Evolutionary conservation across 352 stramenopile species (phyloP), one percentile per base, ranked within the genome.

Genomic region (Thalassiosira hispida): DNA sequence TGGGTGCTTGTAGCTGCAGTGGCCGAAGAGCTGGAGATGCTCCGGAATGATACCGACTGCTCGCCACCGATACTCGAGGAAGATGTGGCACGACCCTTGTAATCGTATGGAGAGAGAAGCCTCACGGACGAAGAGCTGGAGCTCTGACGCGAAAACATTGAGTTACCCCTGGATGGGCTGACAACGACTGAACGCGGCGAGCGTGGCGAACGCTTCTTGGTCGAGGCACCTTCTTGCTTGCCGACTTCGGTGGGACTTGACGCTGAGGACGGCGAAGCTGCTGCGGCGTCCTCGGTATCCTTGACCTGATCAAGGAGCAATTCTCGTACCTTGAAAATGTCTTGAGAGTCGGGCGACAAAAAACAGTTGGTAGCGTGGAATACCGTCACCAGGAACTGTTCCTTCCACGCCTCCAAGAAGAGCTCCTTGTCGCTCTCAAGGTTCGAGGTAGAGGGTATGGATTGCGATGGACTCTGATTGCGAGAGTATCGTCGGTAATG

Each of bases 401-500:
- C 57, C 51, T 75, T 81, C 73, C 73, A 81, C 18, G 57, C 51
- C n/a, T 72, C 59, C 6, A 81, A 25, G 29, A 72, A 76, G 14
- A 69, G 46, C 22, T 81, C 60, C 33, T 55, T 76, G 31, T 63
- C 46, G n/a, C 35, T 57, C 22, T 12, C 46, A n/a, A 29, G 53
- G 18, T 53, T 63, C 5, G 55, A 29, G 1, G 63, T 12, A 16
- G 63, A 62, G 23, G 63, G 11, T 16, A 8, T 51, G 14, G 20
- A 12, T 16, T 38, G 47, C 7, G 70, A 64, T 20, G 46, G 62
- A n/a, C 72, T 76, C 1, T 67, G 49, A 35, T 49, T 76, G 1
- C 59, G 33, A 9, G 73, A 75, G 51, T 73, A 81, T 38, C 73
- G 61, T 52, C 59, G 53, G 51, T 81, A 81, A 42, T 81, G 73